Evolutionary conservation across 768 basidiomycete genomes (phyloP).

Genomic region (Trametes punicea): DNA sequence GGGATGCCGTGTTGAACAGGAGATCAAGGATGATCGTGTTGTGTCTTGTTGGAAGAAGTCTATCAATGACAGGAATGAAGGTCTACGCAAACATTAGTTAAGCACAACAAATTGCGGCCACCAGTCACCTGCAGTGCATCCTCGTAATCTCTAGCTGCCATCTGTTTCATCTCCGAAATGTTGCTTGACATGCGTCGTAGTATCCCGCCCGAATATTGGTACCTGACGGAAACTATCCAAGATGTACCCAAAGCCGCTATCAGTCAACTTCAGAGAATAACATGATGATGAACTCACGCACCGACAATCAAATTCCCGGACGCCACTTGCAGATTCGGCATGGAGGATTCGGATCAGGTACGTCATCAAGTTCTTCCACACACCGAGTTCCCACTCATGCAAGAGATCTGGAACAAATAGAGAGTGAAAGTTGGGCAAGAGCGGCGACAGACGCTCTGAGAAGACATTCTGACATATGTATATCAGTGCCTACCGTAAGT

Average conservation of each 20-base stretch:
- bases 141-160: conserved; percentile 29
- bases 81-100: background rate
- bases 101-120: no score
- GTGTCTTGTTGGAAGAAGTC: background rate
- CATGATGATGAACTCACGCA: conserved; percentile 1
- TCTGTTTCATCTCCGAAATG: conserved; percentile 21
- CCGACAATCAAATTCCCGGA: conserved; percentile 17
- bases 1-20: background rate
- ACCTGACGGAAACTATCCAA: conserved; percentile 23
- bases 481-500: background rate
- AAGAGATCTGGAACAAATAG: conserved; percentile 33
- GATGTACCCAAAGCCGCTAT: background rate
- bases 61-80: conserved; percentile 11
- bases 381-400: conserved; percentile 35
- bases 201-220: conserved; percentile 26
- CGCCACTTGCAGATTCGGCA: background rate
- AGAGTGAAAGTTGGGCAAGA: conserved; percentile 26
- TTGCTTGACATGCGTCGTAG: conserved; percentile 27
- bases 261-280: background rate
- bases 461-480: conserved; percentile 33
- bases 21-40: background rate
- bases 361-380: conserved; percentile 29
- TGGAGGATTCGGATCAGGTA: conserved; percentile 28
- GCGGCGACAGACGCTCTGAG: conserved; percentile 17
- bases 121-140: conserved; percentile 20